Conservation (phyloP, 1,284 basidiomycete species). For the Amylostereum areolatum region DNA sequence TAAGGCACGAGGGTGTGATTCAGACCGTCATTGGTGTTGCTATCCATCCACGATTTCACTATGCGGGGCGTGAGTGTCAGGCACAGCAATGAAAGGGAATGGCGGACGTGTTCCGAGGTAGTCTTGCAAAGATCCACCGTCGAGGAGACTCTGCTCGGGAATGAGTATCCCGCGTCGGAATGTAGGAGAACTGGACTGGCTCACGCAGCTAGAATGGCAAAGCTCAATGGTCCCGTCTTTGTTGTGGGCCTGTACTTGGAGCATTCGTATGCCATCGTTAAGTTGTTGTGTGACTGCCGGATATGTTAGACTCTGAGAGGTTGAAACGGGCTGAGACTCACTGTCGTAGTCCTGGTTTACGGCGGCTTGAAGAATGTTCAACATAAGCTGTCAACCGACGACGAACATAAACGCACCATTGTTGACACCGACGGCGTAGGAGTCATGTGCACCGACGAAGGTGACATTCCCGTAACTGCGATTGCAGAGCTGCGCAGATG, state of each 20-base stretch:
- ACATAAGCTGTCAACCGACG: background rate
- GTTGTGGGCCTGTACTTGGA: conserved; percentile 86
- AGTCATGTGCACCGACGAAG: conserved; percentile 84
- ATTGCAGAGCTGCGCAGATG: conserved; percentile 48
- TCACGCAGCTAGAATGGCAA: conserved; percentile 78
- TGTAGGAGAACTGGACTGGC: conserved; percentile 23
- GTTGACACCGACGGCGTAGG: conserved; percentile 72
- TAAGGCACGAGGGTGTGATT: background rate
- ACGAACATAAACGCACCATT: conserved; percentile 40
- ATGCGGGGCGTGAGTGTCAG: conserved; percentile 3
- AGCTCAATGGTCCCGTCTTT: conserved; percentile 57
- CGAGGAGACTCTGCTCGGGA: conserved; percentile 50
- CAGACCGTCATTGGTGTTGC: conserved; percentile 79
- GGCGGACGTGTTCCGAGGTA: conserved; percentile 65
- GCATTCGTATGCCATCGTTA: conserved; percentile 84
- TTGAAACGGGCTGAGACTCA: conserved; percentile 24
- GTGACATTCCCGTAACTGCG: conserved; percentile 75
- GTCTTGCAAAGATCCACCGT: conserved; percentile 69
- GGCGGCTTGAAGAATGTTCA: conserved; percentile 40
- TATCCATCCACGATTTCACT: conserved; percentile 84
- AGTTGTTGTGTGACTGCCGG: conserved; percentile 70
- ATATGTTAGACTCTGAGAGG: conserved; percentile 9
- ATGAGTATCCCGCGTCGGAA: background rate
- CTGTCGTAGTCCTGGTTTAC: conserved; percentile 77
- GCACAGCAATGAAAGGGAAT: conserved; percentile 4